Evolutionary conservation across 2,329 filamentous ascomycete genomes (phyloP), one percentile per base, ranked within the genome.

Genomic region (Neurospora sp.): DNA sequence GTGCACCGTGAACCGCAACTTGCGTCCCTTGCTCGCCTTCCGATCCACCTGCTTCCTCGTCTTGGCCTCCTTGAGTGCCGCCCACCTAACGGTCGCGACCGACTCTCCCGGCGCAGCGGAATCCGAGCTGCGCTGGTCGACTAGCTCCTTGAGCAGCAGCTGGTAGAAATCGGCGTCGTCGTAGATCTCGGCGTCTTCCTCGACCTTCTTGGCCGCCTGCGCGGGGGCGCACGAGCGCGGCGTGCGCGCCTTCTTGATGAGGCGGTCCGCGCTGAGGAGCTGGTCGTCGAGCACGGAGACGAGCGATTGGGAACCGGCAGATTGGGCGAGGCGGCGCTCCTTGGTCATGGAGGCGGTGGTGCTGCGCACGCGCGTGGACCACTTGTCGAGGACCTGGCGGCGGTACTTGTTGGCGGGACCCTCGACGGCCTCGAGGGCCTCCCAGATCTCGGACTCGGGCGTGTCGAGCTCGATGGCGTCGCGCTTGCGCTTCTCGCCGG

Each of bases 121-220:
- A 68, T 93, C 91, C 0, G 89, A 85, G 75, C 91, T 91, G 71
- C 95, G 91, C 78, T 96, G 93, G 78, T 97, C 93, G 10, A 99
- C 91, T 1, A 99, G 89, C 77, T 97, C 93, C 79, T 97, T 96
- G 38, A 99, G 87, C 2, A 99, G 86, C 15, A 96, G 83, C 78
- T 97, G 93, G 81, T 99, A 99, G 80, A 98, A 97, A 78, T 96
- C 90, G 11, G 92, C 93, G 76, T 99, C 96, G 78, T 98, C 95
- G 82, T 96, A 99, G 74, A 97, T 89, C 23, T 84, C 81, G 1
- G 80, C 78, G 76, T 90, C 89, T 74, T 90, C 85, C 10, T 82
- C 80, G 33, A 89, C 76, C 76, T 87, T 86, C 73, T 81, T 82
- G 38, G 84, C 84, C 0, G 86, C 85, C 75, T 95, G 92, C 0